Evolutionary conservation across 2,329 filamentous ascomycete species (phyloP).

Genomic region (Ophiostoma fasciatum): DNA sequence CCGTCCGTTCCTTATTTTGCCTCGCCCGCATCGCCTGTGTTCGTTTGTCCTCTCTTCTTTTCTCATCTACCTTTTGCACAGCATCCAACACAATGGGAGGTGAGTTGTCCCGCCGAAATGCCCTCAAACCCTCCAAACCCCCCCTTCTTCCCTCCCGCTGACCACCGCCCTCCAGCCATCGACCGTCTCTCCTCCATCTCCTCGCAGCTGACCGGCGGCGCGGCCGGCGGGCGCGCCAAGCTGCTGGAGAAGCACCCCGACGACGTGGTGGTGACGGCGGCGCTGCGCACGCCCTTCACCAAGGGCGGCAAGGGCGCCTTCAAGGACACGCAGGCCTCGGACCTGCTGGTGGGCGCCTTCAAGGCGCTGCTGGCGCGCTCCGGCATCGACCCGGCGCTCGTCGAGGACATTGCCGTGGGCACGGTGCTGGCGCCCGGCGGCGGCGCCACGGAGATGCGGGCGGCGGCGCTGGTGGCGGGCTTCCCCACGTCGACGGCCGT

Average conservation of each 20-base stretch:
- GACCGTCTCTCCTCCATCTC: constrained; percentile 46
- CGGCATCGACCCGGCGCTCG: constrained; percentile 70
- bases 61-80: no score
- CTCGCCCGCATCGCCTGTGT: no score
- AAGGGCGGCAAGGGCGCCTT: constrained; percentile 88
- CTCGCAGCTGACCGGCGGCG: constrained; percentile 37
- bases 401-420: constrained; percentile 88
- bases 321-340: constrained; percentile 82
- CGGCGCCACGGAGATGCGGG: constrained; percentile 93
- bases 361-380: constrained; percentile 71
- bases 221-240: constrained; percentile 34
- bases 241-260: constrained; percentile 52
- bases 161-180: constrained; percentile 25
- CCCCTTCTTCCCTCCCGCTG: background rate
- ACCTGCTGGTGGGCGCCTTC: constrained; percentile 74
- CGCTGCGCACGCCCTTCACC: constrained; percentile 81
- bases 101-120: no score
- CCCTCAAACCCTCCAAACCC: no score
- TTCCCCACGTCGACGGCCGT: constrained; percentile 79
- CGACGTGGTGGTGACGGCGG: constrained; percentile 81
- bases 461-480: constrained; percentile 76
- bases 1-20: no score
- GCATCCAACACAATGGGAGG: no score
- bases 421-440: constrained; percentile 84
- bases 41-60: no score